Percentiles rank a stretch among this genome's conserved stretches.
These are phyloP conservation scores for Penicillium sclerotigenum DNA, from an alignment of 2,329 filamentous ascomycete species.

Conservation along the genomic window DNA sequence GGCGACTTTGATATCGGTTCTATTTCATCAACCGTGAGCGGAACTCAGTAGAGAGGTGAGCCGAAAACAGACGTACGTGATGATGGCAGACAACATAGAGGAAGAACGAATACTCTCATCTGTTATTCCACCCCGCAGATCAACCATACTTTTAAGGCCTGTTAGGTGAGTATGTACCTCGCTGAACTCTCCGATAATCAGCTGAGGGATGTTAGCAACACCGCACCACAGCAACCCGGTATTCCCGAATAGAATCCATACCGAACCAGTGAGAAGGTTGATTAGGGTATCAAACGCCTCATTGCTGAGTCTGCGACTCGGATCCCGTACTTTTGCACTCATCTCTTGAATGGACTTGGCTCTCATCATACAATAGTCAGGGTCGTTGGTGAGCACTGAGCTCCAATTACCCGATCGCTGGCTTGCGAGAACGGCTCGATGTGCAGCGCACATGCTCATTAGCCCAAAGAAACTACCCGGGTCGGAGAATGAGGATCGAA, in stretches of 20 bases:
- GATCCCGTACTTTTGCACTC: constrained; percentile 32
- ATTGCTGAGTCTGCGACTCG: constrained; percentile 27
- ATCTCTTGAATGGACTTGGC: constrained; percentile 35
- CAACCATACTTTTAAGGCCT: constrained; percentile 39
- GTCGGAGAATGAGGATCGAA: constrained; percentile 34
- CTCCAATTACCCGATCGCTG: constrained; percentile 24
- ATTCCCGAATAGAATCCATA: constrained; percentile 18
- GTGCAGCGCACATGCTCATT: constrained; percentile 41
- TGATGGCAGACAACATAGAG: constrained; percentile 27
- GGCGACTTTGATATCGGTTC: constrained; percentile 36
- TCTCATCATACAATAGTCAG: constrained; percentile 42
- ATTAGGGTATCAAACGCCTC: constrained; percentile 40
- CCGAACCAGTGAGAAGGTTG: constrained; percentile 37
- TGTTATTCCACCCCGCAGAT: constrained; percentile 35
- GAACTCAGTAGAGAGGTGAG: background rate
- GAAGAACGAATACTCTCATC: constrained; percentile 25
- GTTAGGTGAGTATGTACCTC: constrained; percentile 40
- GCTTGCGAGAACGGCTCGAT: constrained; percentile 34
- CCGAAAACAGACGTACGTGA: constrained; percentile 24
- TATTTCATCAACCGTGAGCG: constrained; percentile 14
- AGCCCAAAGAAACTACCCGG: constrained; percentile 40
- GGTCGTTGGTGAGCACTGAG: constrained; percentile 26
- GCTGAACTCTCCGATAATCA: constrained; percentile 39
- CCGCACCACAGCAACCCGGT: background rate
- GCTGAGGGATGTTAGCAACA: constrained; percentile 24